Base-by-base conservation (phyloP, 768 basidiomycete species). In the Cystobasidium tubakii region DNA sequence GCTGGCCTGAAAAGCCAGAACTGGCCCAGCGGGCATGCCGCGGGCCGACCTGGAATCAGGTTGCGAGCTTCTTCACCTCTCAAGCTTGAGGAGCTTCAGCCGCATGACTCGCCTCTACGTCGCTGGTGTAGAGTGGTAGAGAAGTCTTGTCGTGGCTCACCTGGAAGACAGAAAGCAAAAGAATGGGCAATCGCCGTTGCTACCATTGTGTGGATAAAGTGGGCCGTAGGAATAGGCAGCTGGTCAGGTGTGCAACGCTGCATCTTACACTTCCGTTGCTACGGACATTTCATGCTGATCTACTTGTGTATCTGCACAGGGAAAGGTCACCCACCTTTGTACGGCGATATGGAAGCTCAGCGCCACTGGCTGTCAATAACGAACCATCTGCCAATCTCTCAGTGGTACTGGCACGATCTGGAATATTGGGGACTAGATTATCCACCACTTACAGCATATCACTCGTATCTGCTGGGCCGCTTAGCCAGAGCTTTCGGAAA, bases 391-490 rank as follows among this genome's bases (percentile, higher is more conserved):
- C 90, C 92, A 0, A 78, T 86, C 23, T 82, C 82, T 17, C 82
- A 88, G 75, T 97, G 94, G 94, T 97, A 97, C 81, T 87, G 82
- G 0, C 90, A 92, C 80, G 90, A 95, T 78, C 84, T 90, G 34
- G 86, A 86, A 42, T 95, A 95, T 79, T 97, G 94, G 94, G 91
- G 91, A 0, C 84, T 97, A 64, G 94, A 97, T 81, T 97, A 97
- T 82, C 93, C 93, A 1, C 93, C 93, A 1, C 78, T 96, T 75
- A 96, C 93, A 1, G 94, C 91, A 1, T 95, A 94, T 54, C 77
- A 80, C 65, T 80, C 80, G 1, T 62, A 74, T 55, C 23, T 78
- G 66, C 66, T 79, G 66, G 78, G 77, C 29, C 7, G 42, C 12
- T 13, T 76, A 46, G 73, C 76, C 15, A 69, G 66, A 19, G 62